These are phyloP conservation scores for Hypoxylon sp. DNA, from an alignment of 2,329 filamentous ascomycete species.

Conservation along the genomic window DNA sequence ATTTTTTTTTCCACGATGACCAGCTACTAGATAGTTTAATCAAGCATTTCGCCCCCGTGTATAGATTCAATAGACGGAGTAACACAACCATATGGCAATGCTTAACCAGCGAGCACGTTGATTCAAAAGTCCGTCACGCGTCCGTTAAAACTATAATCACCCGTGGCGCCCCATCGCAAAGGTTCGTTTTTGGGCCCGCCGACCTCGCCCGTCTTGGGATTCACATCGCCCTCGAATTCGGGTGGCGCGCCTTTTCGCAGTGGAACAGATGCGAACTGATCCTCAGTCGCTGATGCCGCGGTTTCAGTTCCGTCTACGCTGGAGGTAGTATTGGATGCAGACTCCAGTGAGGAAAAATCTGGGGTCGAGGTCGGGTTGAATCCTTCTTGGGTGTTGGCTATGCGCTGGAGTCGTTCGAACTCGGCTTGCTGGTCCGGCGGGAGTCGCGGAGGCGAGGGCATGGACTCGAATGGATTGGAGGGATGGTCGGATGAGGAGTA, in stretches of 20 bases:
- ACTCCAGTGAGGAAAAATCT: conserved; percentile 21
- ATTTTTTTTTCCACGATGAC: no score
- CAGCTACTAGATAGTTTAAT: no score
- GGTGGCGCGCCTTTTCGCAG: conserved; percentile 73
- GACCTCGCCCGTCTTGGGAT: conserved; percentile 93
- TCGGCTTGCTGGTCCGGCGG: conserved; percentile 70
- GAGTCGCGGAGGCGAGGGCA: conserved; percentile 83
- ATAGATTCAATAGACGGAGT: no score
- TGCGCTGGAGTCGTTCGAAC: conserved; percentile 76
- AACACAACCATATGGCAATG: no score
- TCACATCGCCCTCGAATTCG: conserved; percentile 91
- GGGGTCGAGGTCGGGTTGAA: conserved; percentile 45
- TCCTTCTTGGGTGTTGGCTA: conserved; percentile 52
- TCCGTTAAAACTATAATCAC: conserved; percentile 94
- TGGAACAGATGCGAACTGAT: conserved; percentile 48
- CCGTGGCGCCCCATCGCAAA: conserved; percentile 78
- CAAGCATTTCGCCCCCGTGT: no score
- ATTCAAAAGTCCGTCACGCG: conserved; percentile 86
- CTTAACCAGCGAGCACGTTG: not conserved
- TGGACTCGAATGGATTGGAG: conserved; percentile 56
- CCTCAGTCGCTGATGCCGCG: conserved; percentile 4
- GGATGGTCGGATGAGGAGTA: conserved; percentile 50
- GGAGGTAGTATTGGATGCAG: not conserved
- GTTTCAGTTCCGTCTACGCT: conserved; percentile 1
- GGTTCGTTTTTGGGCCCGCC: conserved; percentile 98